Base-by-base conservation (phyloP, 2,329 filamentous ascomycete genomes). In the Dendrostoma leiphaemia region DNA sequence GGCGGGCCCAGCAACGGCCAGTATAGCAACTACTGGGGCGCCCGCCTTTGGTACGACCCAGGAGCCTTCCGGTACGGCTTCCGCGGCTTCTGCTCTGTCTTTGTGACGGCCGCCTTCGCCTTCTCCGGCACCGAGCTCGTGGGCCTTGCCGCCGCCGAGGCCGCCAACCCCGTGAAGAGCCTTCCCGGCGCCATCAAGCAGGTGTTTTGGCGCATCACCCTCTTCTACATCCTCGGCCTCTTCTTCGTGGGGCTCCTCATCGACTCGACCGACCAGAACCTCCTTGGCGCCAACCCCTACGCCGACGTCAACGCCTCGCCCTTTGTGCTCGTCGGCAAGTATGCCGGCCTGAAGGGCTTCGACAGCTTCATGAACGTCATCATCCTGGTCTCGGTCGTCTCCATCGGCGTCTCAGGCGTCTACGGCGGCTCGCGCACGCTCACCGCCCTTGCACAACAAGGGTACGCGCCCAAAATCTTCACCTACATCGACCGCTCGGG, bases 141-240 rank as follows among this genome's bases (percentile, higher is more conserved):
- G n/a, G 88, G 87, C 61, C 77, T 91, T 3, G 86, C 87, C 3
- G 87, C 87, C 1, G 87, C 86, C 6, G 88, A 91, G 69, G 83
- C 87, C 0, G 71, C 74, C 9, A 89, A 90, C 64, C 88, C 88
- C 0, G 79, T 83, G 53, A 85, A 89, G 65, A 82, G 86, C 0
- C 79, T 96, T 1, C 91, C 91, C 0, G 85, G 84, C 2, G 91
- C 91, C 5, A 86, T 93, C 63, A 95, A 94, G 74, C 91, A 95
- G 66, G 89, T 82, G 29, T 82, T 82, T 55, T 82, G 79, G 78
- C 77, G 79, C 60, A 81, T 82, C 56, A 79, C 75, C 0, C 65
- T 81, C 58, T 82, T 82, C 60, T 82, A 82, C 58, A 68, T 82
- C 44, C 68, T 82, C 3, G 77, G 77, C 32, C 71, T 82, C 13